Evolutionary conservation across 1,284 basidiomycete species (phyloP), one percentile per base, ranked within the genome.

Genomic region (Malassezia arunalokei): DNA sequence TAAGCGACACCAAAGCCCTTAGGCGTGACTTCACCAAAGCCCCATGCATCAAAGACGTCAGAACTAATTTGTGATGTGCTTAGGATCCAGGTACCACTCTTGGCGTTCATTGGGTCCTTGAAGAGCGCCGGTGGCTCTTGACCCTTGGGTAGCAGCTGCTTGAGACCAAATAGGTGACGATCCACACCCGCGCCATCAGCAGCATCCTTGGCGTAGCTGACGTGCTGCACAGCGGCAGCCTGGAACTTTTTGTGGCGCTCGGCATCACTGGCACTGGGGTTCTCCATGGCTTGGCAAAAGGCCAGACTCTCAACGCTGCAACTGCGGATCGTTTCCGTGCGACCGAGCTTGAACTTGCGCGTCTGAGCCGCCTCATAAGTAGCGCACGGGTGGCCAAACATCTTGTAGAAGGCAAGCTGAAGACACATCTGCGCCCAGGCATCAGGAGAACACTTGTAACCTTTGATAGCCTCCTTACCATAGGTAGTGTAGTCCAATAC

Each of bases 351-450:
- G 79, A 83, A 98, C 75, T 90, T 90, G 40, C 92, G 80, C 51
- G 92, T 98, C 77, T 96, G 91, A 12, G 85, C 84, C 58, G 84
- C 86, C 78, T 96, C 92, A 76, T 96, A 98, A 48, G 87, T 87
- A 3, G 79, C 84, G 38, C 89, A 83, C 5, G 85, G 83, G 20
- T 86, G 80, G 24, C 80, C 79, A 66, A 79, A 81, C 79, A 94
- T 82, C 7, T 86, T 79, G 75, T 85, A 83, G 78, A 86, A 94
- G 17, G 91, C 92, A 40, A 96, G 82, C 75, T 96, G 92, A 77
- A 94, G 94, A 62, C 89, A 83, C 59, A 96, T 80, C 77, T 98
- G 92, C 8, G 81, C 87, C 83, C 89, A 92, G 14, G 84, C 85
- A 71, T 98, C 92, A 0, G 94, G 92, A 2, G 87, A 91, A 42